Conservation (phyloP, 2,329 filamentous ascomycete species). For the Phaeoacremonium minimum region DNA sequence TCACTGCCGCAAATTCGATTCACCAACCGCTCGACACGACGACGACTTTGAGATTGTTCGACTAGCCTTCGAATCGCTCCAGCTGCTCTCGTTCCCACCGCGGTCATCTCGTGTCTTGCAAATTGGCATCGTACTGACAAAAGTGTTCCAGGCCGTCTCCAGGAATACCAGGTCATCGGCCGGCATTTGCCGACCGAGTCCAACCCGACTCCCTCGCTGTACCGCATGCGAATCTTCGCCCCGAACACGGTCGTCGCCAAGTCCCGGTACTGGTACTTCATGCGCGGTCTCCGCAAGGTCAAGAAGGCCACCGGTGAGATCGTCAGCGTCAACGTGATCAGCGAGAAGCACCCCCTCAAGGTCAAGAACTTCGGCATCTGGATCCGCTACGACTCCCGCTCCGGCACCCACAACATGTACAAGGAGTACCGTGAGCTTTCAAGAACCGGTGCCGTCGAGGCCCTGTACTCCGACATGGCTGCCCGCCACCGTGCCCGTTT, state of each 20-base stretch:
- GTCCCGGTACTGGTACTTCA: conserved; percentile 99
- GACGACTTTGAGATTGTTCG: no score
- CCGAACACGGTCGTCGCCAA: conserved; percentile 97
- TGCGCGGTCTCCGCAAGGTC: conserved; percentile 98
- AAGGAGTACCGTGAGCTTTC: conserved; percentile 99
- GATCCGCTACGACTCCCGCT: conserved; percentile 99
- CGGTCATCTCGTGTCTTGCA: no score
- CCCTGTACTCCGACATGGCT: conserved; percentile 99
- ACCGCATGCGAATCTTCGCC: conserved; percentile 99
- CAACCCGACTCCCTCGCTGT: conserved; percentile 96
- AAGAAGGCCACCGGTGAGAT: conserved; percentile 99
- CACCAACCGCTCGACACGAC: no score
- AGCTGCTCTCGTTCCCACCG: no score
- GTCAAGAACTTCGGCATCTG: conserved; percentile 99
- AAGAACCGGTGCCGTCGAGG: conserved; percentile 89
- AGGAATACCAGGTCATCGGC: conserved; percentile 99
- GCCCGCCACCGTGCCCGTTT: conserved; percentile 97
- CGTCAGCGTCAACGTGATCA: conserved; percentile 92
- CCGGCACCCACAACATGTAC: conserved; percentile 99
- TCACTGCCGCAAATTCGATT: no score
- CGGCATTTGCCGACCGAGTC: conserved; percentile 97
- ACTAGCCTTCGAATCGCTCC: no score
- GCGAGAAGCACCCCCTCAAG: conserved; percentile 98
- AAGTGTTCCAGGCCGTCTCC: conserved; percentile 78
- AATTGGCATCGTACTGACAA: no score